A percentile compares a stretch with the other conserved stretches of the same genome.
Conservation (phyloP, 768 basidiomycete species). For the Lentinula raphanica region DNA sequence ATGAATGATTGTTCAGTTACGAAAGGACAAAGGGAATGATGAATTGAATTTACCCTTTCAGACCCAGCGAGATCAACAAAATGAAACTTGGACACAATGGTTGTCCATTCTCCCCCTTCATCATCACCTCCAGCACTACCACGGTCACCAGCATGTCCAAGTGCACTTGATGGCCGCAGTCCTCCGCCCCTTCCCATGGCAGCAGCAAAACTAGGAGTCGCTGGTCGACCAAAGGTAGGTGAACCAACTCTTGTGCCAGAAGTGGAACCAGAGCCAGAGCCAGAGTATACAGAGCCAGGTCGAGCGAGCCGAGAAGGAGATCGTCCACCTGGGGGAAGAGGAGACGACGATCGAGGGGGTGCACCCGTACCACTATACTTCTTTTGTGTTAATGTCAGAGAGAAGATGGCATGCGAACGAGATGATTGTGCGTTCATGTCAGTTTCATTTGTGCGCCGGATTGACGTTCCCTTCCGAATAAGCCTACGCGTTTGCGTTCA, state of each 20-base stretch:
- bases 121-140: conserved; percentile 41
- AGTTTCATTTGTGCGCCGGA: conserved; percentile 93
- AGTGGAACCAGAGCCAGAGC: conserved; percentile 23
- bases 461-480: conserved; percentile 83
- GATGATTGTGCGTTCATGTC: conserved; percentile 99
- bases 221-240: conserved; percentile 72
- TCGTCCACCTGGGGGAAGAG: conserved; percentile 66
- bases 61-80: conserved; percentile 98
- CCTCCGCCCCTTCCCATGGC: conserved; percentile 67
- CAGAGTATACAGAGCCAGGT: conserved; percentile 71
- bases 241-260: conserved; percentile 57
- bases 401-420: conserved; percentile 98
- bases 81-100: conserved; percentile 93
- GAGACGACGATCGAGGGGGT: conserved; percentile 73
- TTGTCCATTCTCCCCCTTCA: conserved; percentile 79
- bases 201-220: conserved; percentile 72
- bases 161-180: conserved; percentile 72
- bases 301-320: conserved; percentile 75
- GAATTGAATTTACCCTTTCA: conserved; percentile 73
- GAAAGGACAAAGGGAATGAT: neutral
- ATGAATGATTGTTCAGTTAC: neutral
- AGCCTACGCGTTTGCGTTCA: conserved; percentile 47
- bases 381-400: conserved; percentile 88
- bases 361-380: conserved; percentile 68
- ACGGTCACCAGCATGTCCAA: conserved; percentile 64